These are phyloP conservation scores for Podaxis mareebaensis DNA, from an alignment of 768 basidiomycete species.

Conservation along the genomic window DNA sequence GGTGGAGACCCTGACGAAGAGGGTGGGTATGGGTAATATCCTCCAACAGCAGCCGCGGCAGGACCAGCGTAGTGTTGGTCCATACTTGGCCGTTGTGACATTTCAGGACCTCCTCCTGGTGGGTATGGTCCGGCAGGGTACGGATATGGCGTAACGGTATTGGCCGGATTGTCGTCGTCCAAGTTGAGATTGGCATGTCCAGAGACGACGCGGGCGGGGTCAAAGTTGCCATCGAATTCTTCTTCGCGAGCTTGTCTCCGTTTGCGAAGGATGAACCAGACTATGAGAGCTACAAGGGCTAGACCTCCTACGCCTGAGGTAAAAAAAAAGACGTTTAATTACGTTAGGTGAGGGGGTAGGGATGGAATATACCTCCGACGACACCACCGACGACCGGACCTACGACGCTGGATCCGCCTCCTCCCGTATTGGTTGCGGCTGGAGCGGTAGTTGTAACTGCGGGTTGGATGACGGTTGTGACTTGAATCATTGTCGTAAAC, in stretches of 20 bases:
- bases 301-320: slow-evolving; percentile 31
- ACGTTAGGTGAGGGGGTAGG: background rate
- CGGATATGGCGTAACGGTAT: slow-evolving; percentile 1
- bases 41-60: background rate
- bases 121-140: background rate
- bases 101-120: background rate
- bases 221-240: slow-evolving; percentile 43
- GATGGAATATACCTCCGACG: slow-evolving; percentile 41
- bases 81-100: background rate
- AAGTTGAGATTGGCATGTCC: background rate
- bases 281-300: slow-evolving; percentile 22
- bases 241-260: slow-evolving; percentile 23
- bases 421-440: background rate
- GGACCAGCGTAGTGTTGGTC: background rate
- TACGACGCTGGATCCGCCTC: slow-evolving; percentile 24
- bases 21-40: background rate
- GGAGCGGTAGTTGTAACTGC: slow-evolving; percentile 22
- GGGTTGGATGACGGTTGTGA: slow-evolving; percentile 28
- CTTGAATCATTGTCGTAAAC: slow-evolving; percentile 26
- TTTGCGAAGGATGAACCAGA: slow-evolving; percentile 29
- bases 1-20: background rate
- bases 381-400: slow-evolving; percentile 53
- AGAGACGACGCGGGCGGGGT: slow-evolving; percentile 29
- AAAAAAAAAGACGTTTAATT: background rate
- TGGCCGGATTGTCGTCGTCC: background rate